Base-by-base conservation (phyloP, 2,329 filamentous ascomycete species). In the Metarhizium guizhouense region DNA sequence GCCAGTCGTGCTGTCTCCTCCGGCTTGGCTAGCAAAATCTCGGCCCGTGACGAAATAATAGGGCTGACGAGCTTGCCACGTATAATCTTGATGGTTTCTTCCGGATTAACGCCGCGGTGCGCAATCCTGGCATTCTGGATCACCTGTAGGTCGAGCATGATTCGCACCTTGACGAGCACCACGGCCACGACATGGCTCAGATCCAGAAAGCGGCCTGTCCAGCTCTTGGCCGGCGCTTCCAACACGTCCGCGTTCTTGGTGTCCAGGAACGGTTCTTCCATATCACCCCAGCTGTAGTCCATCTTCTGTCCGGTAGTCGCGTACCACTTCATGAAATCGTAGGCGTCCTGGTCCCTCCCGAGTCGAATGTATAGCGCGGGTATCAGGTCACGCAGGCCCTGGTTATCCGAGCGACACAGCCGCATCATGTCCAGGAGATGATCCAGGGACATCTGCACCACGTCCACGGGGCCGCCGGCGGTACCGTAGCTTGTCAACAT, bases 341-440 rank as follows among this genome's bases (percentile, higher is more conserved):
- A 78, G 60, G 69, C 73, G 20, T 76, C 75, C 60, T 81, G 76
- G 54, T 81, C 78, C 43, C 62, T 66, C 16, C 70, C 70, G 5
- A 81, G 67, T 3, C 77, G 72, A 16, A 82, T 61, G 55, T 74
- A 68, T 8, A 76, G 47, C 0, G 61, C 59, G 0, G 79, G 77
- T 0, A 76, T 57, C 0, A 74, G 29, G 25, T 70, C 45, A 0
- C 76, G 68, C 2, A 77, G 20, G 0, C 72, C 70, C 66, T 77
- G 65, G 54, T 74, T 73, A 58, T 81, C 77, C 7, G 58, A n/a
- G 2, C 72, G 69, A 57, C 68, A 70, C 0, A 80, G 66, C 1
- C 68, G 67, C 38, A 80, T 55, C 67, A 80, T 71, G 50, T 76
- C 75, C 52, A 66, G 59, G 1, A 73, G 52, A 58, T 77, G 69